Base-by-base conservation (phyloP, 495 filamentous ascomycete species). In the Pseudomonodictys pantanalensis region DNA sequence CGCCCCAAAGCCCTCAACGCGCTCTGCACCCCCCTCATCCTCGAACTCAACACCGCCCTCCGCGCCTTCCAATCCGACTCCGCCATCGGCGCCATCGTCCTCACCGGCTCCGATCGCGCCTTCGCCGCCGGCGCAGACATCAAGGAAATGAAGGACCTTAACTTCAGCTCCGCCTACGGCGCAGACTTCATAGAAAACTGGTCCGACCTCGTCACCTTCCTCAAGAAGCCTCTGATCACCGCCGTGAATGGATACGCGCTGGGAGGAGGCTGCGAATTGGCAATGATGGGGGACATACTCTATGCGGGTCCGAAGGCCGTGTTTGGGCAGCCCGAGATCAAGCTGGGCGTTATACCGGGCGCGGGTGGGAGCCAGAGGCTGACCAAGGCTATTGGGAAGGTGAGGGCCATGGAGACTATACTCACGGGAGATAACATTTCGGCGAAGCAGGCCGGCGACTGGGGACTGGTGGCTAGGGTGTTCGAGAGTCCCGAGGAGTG, bases 91-190 rank as follows among this genome's bases (percentile, higher is more conserved):
- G 86, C 86, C 43, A 88, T 96, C 61, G 76, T 98, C 46, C 83
- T 98, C 38, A 97, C 93, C 0, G 93, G 93, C 46, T 89, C 82
- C 58, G 81, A 87, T 52, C 87, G 86, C 69, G 90, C 92, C 42
- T 98, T 98, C 72, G 93, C 93, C 24, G 93, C 93, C 58, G 93
- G 93, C 54, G 93, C 93, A 56, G 93, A 98, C 75, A 98, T 98
- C 76, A 97, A 97, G 74, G 93, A 98, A 77, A 98, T 98, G 93
- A 85, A 88, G 35, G 82, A 89, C 48, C 82, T 96, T 3, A 91
- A 84, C 66, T 98, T 97, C 78, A 80, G 85, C 49, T 70, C 83
- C 51, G 93, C 93, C 44, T 96, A 93, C 80, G 86, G 79, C 20
- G 80, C 71, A 58, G 88, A 92, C 72, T 97, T 97, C 76, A 97